A percentile compares a stretch with the other conserved stretches of the same genome.
phyloP scores from a whole-genome alignment of 169 alveolate genomes.

The Plasmodium coatneyi region DNA sequence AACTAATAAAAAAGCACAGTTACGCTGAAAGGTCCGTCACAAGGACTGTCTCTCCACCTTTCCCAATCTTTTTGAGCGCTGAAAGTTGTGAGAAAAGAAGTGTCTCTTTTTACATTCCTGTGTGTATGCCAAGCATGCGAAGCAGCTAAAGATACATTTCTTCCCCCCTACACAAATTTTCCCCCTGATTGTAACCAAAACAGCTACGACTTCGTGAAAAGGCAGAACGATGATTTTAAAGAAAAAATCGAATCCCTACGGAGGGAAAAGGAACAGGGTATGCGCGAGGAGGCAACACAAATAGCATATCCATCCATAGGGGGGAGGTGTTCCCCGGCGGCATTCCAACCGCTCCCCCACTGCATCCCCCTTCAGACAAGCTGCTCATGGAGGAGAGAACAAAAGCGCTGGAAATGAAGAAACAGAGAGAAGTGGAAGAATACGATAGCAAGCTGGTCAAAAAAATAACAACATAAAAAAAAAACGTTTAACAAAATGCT shows the following conservation, averaged over 20 bases:
- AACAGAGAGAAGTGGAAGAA: slow-evolving; percentile 16
- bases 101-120: neutral
- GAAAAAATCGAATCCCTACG: slow-evolving; percentile 38
- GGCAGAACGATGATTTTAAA: slow-evolving; percentile 44
- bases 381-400: slow-evolving; percentile 34
- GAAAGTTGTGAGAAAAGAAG: neutral
- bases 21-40: slow-evolving; percentile 29
- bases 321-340: neutral
- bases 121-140: neutral
- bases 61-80: neutral
- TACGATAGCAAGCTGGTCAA: slow-evolving; percentile 38
- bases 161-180: neutral
- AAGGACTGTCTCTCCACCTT: neutral
- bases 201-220: slow-evolving; percentile 30
- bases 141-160: neutral
- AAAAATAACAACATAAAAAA: neutral
- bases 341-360: neutral
- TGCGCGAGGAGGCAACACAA: neutral
- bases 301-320: neutral
- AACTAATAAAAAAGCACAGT: slow-evolving; percentile 43
- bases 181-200: neutral
- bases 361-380: slow-evolving; percentile 8
- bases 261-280: slow-evolving; percentile 57
- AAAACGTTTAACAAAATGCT: neutral
- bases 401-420: slow-evolving; percentile 22